Percentiles rank a stretch among this genome's conserved stretches.
phyloP scores from a whole-genome alignment of 768 basidiomycete genomes.

The Podaxis sp. region DNA sequence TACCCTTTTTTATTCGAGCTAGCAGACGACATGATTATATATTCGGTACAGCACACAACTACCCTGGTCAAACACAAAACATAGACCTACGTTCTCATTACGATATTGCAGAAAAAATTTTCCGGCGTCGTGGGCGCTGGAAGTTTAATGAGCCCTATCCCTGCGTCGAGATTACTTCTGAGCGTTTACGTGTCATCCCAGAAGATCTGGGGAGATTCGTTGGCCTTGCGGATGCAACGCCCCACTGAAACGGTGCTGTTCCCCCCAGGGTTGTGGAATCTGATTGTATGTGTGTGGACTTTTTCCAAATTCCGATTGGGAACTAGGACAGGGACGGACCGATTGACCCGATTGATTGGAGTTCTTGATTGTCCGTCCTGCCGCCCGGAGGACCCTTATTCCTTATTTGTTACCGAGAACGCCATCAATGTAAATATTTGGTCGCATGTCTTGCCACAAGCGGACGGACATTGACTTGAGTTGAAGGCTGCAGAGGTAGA shows the following conservation, averaged over 20 bases:
- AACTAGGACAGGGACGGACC: constrained; percentile 6
- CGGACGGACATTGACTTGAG: background rate
- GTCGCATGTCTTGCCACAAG: background rate
- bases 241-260: background rate
- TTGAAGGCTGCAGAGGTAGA: background rate
- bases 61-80: background rate
- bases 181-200: background rate
- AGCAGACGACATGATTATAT: background rate
- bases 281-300: background rate
- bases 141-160: background rate
- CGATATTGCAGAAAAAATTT: background rate
- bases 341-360: constrained; percentile 9
- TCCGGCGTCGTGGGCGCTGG: no score
- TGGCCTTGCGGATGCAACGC: constrained; percentile 1
- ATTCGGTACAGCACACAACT: constrained; percentile 2
- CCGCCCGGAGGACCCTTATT: constrained; percentile 5
- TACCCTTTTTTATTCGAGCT: background rate
- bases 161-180: background rate
- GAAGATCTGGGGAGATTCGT: background rate
- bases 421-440: constrained; percentile 13
- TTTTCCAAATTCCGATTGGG: background rate
- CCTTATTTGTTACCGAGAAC: background rate
- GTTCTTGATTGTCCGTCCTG: background rate
- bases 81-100: background rate
- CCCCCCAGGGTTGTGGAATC: constrained; percentile 8